These are phyloP conservation scores for Ascochyta lentis DNA, from an alignment of 2,329 filamentous ascomycete species.

Conservation along the genomic window DNA sequence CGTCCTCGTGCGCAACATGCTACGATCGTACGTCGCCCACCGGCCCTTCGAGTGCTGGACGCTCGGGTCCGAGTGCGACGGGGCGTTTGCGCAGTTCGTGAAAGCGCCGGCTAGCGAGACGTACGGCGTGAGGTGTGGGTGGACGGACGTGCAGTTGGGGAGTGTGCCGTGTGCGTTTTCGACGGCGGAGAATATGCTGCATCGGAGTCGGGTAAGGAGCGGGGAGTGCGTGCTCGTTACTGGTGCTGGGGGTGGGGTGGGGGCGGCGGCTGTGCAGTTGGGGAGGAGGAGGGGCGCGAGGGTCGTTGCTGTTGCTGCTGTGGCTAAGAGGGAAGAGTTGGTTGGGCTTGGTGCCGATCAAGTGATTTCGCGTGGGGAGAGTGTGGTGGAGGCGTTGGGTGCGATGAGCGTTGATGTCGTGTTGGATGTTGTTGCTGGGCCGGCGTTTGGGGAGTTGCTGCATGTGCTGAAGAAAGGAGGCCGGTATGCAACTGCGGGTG, in stretches of 20 bases:
- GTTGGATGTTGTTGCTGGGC: slow-evolving; percentile 18
- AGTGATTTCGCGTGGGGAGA: slow-evolving; percentile 6
- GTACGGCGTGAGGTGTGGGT: slow-evolving; percentile 3
- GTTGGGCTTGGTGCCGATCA: slow-evolving; percentile 10
- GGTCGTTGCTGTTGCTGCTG: slow-evolving; percentile 13
- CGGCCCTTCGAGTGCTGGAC: slow-evolving; percentile 18
- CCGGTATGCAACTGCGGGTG: slow-evolving; percentile 18
- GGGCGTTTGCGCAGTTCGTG: slow-evolving; percentile 16
- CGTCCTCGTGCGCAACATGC: slow-evolving; percentile 12
- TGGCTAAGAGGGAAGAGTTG: slow-evolving; percentile 6
- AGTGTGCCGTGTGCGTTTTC: slow-evolving; percentile 19
- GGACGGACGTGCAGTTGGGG: slow-evolving; percentile 17
- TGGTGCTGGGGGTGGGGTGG: slow-evolving; percentile 19
- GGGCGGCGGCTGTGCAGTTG: slow-evolving; percentile 22
- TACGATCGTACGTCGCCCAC: neutral
- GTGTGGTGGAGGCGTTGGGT: slow-evolving; percentile 4
- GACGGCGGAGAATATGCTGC: slow-evolving; percentile 20
- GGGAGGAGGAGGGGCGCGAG: slow-evolving; percentile 11
- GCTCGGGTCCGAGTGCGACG: slow-evolving; percentile 18
- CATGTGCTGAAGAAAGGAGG: slow-evolving; percentile 19
- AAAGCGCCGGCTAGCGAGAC: slow-evolving; percentile 14
- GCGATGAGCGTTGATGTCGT: slow-evolving; percentile 13
- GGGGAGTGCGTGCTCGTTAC: slow-evolving; percentile 17
- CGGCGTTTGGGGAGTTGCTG: slow-evolving; percentile 11
- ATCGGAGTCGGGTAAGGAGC: slow-evolving; percentile 1